Conservation (phyloP, 148 eudicot genomes). For the Fagopyrum tataricum region DNA sequence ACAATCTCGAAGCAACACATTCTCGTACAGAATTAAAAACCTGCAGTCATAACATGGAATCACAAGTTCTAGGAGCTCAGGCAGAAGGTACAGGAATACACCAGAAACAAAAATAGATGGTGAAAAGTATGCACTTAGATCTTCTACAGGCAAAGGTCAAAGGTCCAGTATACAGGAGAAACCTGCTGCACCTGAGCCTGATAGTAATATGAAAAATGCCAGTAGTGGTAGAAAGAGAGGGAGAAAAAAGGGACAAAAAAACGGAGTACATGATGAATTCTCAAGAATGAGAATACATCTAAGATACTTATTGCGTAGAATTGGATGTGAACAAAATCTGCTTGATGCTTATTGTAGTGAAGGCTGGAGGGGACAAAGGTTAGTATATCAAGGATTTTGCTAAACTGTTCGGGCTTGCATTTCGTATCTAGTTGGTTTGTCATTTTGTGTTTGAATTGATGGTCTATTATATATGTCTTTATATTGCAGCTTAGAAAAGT, state of each 20-base stretch:
- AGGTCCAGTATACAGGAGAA: constrained; percentile 35
- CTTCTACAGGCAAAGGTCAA: constrained; percentile 28
- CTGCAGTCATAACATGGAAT: constrained; percentile 15
- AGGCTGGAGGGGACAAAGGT: constrained; percentile 99
- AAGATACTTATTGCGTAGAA: constrained; percentile 64
- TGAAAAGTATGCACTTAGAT: constrained; percentile 18
- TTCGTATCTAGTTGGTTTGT: neutral
- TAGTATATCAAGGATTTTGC: constrained; percentile 17
- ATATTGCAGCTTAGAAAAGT: constrained; percentile 64
- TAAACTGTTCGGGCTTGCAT: neutral
- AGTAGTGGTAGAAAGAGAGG: constrained; percentile 27
- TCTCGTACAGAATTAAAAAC: neutral
- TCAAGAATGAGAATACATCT: constrained; percentile 57
- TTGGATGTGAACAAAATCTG: constrained; percentile 60
- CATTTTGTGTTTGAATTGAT: neutral
- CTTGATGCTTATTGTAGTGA: constrained; percentile 90
- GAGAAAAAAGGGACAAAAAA: constrained; percentile 28
- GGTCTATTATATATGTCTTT: constrained; percentile 13
- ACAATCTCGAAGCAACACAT: constrained; percentile 3
- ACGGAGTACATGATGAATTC: constrained; percentile 45
- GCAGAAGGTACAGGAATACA: constrained; percentile 18
- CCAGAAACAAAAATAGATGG: constrained; percentile 5
- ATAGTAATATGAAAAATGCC: constrained; percentile 25
- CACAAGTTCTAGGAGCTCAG: constrained; percentile 15
- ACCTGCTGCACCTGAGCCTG: constrained; percentile 21